Evolutionary conservation across 345 rosid genomes (phyloP), one percentile per base, ranked within the genome.

Genomic region (Aquilaria yunnanensis): DNA sequence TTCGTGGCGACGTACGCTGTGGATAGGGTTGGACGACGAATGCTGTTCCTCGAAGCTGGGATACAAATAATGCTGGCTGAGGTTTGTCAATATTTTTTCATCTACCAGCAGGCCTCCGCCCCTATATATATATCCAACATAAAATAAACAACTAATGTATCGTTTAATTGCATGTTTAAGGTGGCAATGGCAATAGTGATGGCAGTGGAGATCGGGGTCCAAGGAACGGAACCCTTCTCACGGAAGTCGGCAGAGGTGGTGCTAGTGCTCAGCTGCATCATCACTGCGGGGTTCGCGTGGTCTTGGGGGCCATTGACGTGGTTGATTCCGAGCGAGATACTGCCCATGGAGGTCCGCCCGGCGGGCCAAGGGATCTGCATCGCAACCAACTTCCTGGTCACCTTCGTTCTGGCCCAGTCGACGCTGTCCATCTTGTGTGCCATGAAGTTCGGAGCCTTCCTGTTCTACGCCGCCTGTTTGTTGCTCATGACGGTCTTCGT

Each of bases 291-390:
- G 2, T 73, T 54, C 11, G 74, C 74, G 45, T 67, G 71, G 66
- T 79, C 80, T 0, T 75, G 83, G 83, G 83, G 78, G 10, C 73
- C 77, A 2, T 54, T 73, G 6, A 54, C 59, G 0, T 73, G 75
- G 77, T 52, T 77, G 9, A 67, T 75, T 14, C 77, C 74, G 0
- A 67, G 78, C 32, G 83, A 79, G 69, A 73, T 73, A 51, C 73
- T 79, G 51, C 74, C 80, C 0, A 37, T 70, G 74, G 80, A 75
- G 73, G 66, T 73, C 33, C 66, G 84, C 9, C 65, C 78, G 4
- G 76, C 78, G 0, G 81, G 81, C 1, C 81, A 74, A 51, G 75
- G 81, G 14, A 53, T 80, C 2, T 63, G 58, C 52, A 70, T 71
- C 10, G 70, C 72, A 46, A 60, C 66, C 47, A 66, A 69, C 60